Base-by-base conservation (phyloP, 2,329 filamentous ascomycete species). In the Chrysoporthe cubensis region DNA sequence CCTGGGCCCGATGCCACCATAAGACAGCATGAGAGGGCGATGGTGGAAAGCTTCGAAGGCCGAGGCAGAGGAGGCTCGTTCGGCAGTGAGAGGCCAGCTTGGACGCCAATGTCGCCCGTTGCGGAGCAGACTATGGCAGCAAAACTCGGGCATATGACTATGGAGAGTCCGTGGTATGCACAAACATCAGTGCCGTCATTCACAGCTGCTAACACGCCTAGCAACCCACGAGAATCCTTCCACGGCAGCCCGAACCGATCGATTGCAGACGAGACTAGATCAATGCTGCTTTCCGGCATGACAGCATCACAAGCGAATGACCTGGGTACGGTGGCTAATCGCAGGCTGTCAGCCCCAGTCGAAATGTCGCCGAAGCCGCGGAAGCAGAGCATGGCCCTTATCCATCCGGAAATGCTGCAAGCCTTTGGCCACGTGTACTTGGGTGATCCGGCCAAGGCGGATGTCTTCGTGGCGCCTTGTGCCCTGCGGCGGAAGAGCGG, bases 381-480 rank as follows among this genome's bases (percentile, higher is more conserved):
- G 40, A 72, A 72, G n/a, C 69, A 61, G 64, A 74, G 71, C 71
- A 54, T 69, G n/a, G 56, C 65, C 16, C 70, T 76, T 21, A 71
- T 76, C 13, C 78, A 76, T 37, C 58, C 65, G 26, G 73, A 79
- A 4, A 77, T 78, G 58, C 76, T 84, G 9, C 76, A 78, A 44
- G 77, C 76, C 4, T 83, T 80, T 78, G 81, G 80, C 1, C 75
- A 77, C 58, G 73, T 79, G 34, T 82, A 82, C 68, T 77, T 81
- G n/a, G 76, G 76, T 52, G 80, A 83, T 68, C 71, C 72, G 7
- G 73, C 75, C 58, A 80, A 78, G 11, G 81, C 82, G 44, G 81
- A 84, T 66, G 82, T 80, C 58, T 83, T 84, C 64, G 76, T 85
- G 7, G 78, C 80, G 6, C 79, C 82, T 1, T 75, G 82, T 3